These are phyloP conservation scores for Chaetoscypha palmicola DNA, from an alignment of 2,329 filamentous ascomycete species.

Conservation along the genomic window DNA sequence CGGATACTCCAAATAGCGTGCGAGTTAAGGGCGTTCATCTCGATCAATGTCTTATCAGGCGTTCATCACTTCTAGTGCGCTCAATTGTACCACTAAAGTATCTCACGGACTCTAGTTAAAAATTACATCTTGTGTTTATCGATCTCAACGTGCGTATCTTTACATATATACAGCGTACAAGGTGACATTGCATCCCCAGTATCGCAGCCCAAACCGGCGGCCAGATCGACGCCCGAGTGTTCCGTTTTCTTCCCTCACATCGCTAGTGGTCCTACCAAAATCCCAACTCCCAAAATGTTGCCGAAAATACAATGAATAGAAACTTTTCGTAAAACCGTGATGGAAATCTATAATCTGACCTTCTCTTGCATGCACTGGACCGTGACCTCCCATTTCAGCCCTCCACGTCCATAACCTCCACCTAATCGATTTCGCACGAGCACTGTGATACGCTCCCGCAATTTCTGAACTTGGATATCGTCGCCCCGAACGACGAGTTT, in stretches of 20 bases:
- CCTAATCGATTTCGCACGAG: slow-evolving; percentile 80
- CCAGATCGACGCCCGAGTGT: too few relatives aligned
- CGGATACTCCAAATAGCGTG: background rate
- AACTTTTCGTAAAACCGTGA: background rate
- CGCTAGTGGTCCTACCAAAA: too few relatives aligned
- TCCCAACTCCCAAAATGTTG: background rate
- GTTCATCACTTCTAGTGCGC: too few relatives aligned
- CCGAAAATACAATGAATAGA: background rate
- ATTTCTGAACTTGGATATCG: slow-evolving; percentile 62
- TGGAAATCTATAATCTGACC: slow-evolving; percentile 1
- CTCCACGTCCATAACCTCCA: slow-evolving; percentile 77
- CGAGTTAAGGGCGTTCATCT: background rate
- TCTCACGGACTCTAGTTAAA: background rate
- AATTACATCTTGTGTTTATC: background rate
- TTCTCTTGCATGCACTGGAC: slow-evolving; percentile 54
- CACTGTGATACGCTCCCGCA: slow-evolving; percentile 69
- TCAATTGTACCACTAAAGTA: too few relatives aligned
- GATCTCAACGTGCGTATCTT: background rate
- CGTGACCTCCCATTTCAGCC: slow-evolving; percentile 87
- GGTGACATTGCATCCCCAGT: too few relatives aligned
- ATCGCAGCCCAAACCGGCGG: too few relatives aligned
- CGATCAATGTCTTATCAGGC: background rate
- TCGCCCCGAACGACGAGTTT: slow-evolving; percentile 68
- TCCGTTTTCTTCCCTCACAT: too few relatives aligned
- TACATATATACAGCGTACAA: background rate